phyloP scores from a whole-genome alignment of 1,284 basidiomycete genomes.

The Marasmius fiardii region DNA sequence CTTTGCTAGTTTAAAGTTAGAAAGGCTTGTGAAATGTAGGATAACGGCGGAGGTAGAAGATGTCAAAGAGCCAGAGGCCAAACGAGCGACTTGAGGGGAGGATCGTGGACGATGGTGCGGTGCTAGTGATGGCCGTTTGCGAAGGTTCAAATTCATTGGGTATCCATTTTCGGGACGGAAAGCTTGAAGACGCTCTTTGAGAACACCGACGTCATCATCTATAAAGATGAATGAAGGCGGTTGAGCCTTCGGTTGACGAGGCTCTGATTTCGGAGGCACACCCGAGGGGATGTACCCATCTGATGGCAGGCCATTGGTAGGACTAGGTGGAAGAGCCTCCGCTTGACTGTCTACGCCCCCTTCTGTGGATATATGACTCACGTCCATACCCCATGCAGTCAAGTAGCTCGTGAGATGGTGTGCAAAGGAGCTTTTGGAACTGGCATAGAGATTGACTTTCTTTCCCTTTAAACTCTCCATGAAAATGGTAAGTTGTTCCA shows the following conservation, averaged over 20 bases:
- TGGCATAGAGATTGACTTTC: conserved; percentile 80
- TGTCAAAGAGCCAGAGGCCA: conserved; percentile 21
- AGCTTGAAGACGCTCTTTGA: conserved; percentile 68
- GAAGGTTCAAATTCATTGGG: conserved; percentile 36
- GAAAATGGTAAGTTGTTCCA: conserved; percentile 76
- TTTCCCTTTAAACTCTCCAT: conserved; percentile 79
- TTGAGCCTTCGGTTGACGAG: conserved; percentile 21
- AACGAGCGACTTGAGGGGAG: conserved; percentile 66
- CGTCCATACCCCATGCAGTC: conserved; percentile 92
- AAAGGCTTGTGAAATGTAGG: conserved; percentile 87
- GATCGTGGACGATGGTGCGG: conserved; percentile 72
- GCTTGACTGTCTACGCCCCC: conserved; percentile 40
- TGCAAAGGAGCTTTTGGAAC: conserved; percentile 80
- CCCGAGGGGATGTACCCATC: conserved; percentile 11
- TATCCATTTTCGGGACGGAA: conserved; percentile 56
- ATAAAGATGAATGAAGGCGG: conserved; percentile 73
- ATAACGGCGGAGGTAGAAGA: conserved; percentile 50
- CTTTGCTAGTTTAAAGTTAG: conserved; percentile 84
- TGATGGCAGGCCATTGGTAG: conserved; percentile 4
- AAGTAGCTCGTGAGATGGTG: conserved; percentile 89
- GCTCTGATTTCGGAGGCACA: conserved; percentile 19
- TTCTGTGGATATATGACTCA: conserved; percentile 75
- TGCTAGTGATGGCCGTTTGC: conserved; percentile 76
- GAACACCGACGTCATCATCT: conserved; percentile 80
- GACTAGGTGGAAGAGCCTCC: conserved; percentile 15